phyloP scores from a whole-genome alignment of 1,284 basidiomycete species.

The Pseudomicrostroma phylloplanum region DNA sequence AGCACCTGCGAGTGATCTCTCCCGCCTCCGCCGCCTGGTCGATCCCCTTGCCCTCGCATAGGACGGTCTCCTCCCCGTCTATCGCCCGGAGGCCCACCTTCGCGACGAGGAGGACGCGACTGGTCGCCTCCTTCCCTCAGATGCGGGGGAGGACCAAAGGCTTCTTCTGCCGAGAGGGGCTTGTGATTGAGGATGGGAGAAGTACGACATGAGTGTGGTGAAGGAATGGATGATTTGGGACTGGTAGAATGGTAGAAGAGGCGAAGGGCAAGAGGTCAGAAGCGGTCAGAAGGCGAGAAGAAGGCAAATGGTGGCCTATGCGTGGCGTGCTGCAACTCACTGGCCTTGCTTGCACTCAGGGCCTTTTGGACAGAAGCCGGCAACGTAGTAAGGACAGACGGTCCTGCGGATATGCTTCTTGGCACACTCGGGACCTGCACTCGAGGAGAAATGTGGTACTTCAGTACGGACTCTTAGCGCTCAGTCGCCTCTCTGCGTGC shows the following conservation, averaged over 20 bases:
- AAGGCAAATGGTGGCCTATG: neutral
- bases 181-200: constrained; percentile 45
- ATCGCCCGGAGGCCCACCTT: neutral
- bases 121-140: constrained; percentile 4
- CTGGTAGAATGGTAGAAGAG: constrained; percentile 3
- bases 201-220: constrained; percentile 35
- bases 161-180: constrained; percentile 42
- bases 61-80: constrained; percentile 8
- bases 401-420: constrained; percentile 87
- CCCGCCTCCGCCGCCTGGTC: constrained; percentile 7
- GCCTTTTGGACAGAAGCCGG: constrained; percentile 92
- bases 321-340: constrained; percentile 17
- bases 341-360: constrained; percentile 84
- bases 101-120: neutral
- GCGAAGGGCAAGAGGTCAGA: neutral
- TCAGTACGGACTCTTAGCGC: neutral
- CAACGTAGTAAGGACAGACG: constrained; percentile 82
- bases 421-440: constrained; percentile 70
- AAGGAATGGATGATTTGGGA: constrained; percentile 43
- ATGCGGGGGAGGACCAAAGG: constrained; percentile 29
- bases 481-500: neutral
- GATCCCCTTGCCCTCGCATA: constrained; percentile 8
- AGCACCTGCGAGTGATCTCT: constrained; percentile 38
- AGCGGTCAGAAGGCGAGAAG: neutral
- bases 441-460: neutral